These are phyloP conservation scores for Batrachochytrium dendrobatidis DNA, from an alignment of 371 early-diverging fungal genomes.

Conservation along the genomic window DNA sequence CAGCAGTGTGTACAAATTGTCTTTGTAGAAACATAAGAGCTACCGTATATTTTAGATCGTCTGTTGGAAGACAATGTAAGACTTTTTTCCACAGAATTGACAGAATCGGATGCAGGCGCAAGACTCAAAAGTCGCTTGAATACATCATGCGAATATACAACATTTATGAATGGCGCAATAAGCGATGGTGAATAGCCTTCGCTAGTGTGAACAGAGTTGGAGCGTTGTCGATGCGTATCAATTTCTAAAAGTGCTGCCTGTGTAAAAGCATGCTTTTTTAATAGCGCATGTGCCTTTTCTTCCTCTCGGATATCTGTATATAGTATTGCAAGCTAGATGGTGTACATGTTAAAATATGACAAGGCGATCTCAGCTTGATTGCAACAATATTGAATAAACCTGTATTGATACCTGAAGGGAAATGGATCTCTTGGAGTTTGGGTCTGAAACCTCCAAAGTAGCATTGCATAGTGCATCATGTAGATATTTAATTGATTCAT, in stretches of 20 bases:
- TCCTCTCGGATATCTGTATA: neutral
- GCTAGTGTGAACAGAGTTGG: neutral
- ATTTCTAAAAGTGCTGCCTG: neutral
- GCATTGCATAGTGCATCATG: neutral
- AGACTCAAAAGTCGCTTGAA: constrained; percentile 4
- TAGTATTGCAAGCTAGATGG: neutral
- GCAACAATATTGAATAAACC: too few relatives aligned
- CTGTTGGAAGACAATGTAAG: neutral
- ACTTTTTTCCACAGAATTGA: neutral
- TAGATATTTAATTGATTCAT: neutral
- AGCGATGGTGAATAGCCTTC: constrained; percentile 2
- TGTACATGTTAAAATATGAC: too few relatives aligned
- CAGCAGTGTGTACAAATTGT: constrained; percentile 8
- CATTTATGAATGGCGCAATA: constrained; percentile 3
- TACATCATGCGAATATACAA: constrained; percentile 10
- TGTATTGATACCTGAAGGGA: neutral
- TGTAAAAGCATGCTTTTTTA: neutral
- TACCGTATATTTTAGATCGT: neutral
- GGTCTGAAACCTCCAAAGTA: neutral
- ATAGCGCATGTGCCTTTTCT: neutral
- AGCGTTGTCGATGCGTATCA: neutral
- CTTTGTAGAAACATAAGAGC: constrained; percentile 7
- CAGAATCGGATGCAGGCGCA: neutral
- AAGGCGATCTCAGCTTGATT: too few relatives aligned
- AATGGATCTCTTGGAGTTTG: constrained; percentile 3